Percentiles rank a stretch among this genome's conserved stretches.
Evolutionary conservation across 2,329 filamentous ascomycete genomes (phyloP).

Genomic region (Macrophomina pseudophaseolina): DNA sequence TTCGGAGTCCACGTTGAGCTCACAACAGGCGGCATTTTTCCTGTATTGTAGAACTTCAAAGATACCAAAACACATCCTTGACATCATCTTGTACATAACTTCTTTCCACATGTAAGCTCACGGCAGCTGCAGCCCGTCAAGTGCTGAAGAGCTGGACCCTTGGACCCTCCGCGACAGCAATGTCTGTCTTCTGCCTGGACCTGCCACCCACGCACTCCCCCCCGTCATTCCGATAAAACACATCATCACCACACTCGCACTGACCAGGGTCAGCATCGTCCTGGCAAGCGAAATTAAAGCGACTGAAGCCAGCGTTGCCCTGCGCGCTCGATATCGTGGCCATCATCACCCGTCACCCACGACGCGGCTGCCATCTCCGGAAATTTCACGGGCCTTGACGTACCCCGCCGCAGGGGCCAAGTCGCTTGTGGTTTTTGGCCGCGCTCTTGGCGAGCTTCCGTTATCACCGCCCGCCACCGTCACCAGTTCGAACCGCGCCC

Average conservation of each 20-base stretch:
- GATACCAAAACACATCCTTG: conserved; percentile 7
- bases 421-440: conserved; percentile 7
- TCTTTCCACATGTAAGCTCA: not conserved
- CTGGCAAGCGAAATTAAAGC: no score
- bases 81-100: no score
- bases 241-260: not conserved
- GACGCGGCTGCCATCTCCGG: not conserved
- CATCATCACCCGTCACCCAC: not conserved
- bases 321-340: not conserved
- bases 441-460: conserved; percentile 11
- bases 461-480: conserved; percentile 20
- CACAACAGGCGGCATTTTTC: no score
- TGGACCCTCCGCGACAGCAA: not conserved
- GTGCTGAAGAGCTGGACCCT: no score
- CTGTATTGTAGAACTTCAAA: not conserved
- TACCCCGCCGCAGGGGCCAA: conserved; percentile 20
- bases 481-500: conserved; percentile 22
- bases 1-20: not conserved
- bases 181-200: no score
- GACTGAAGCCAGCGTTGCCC: not conserved
- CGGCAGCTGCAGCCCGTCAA: not conserved
- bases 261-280: not conserved
- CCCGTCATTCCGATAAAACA: not conserved
- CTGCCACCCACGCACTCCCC: no score
- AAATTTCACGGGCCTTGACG: conserved; percentile 4